These are phyloP conservation scores for Penicillium pulvis DNA, from an alignment of 495 filamentous ascomycete genomes.

Conservation along the genomic window DNA sequence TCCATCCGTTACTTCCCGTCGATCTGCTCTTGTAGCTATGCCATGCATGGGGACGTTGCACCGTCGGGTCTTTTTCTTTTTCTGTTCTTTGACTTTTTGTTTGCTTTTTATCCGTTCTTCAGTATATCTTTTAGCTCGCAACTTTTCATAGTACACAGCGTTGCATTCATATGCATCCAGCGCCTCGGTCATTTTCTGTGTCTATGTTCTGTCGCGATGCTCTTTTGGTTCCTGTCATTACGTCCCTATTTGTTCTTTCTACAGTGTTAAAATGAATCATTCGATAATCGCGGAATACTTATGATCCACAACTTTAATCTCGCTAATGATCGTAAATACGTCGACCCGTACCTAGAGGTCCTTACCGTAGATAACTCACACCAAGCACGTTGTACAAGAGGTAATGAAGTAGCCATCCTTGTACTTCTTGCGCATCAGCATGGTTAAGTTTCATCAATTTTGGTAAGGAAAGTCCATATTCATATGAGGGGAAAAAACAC, in stretches of 20 bases:
- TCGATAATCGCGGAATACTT: no score
- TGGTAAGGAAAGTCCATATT: background rate
- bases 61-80: background rate
- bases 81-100: background rate
- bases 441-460: no score
- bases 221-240: background rate
- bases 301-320: background rate
- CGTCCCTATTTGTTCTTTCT: background rate
- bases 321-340: background rate
- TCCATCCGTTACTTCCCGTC: slow-evolving; percentile 21
- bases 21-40: slow-evolving; percentile 11
- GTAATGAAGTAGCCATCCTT: no score
- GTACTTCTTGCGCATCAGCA: no score
- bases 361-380: no score
- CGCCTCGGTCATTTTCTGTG: slow-evolving; percentile 11
- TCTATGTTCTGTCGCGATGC: slow-evolving; percentile 12
- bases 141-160: slow-evolving; percentile 18
- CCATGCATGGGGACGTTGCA: slow-evolving; percentile 3
- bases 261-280: background rate
- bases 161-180: slow-evolving; percentile 31
- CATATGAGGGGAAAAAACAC: background rate
- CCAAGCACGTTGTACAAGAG: no score
- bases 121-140: background rate
- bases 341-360: background rate
- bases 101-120: background rate